Percentiles rank a stretch among this genome's conserved stretches.
Conservation (phyloP, 2,329 filamentous ascomycete species). For the Escovopsis weberi region DNA sequence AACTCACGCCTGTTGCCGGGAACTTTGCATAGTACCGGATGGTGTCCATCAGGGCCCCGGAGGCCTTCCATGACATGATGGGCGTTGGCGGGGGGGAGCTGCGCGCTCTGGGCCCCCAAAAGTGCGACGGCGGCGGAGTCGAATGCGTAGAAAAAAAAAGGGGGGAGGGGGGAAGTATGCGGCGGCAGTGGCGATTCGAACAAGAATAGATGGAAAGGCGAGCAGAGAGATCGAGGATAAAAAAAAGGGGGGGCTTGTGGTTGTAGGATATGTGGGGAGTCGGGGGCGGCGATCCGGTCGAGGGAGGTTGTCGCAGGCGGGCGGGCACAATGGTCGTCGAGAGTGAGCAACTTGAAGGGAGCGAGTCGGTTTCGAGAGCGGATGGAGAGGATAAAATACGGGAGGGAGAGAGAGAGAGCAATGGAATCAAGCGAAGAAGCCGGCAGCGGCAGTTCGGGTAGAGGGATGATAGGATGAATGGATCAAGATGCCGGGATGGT, state of each 20-base stretch:
- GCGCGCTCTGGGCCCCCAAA: constrained; percentile 1
- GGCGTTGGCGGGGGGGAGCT: constrained; percentile 5
- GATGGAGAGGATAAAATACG: not conserved
- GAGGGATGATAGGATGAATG: no score
- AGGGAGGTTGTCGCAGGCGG: no score
- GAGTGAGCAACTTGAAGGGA: no score
- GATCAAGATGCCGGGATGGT: no score
- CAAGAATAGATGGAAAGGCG: not conserved
- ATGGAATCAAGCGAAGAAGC: not conserved
- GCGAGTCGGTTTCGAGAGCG: no score
- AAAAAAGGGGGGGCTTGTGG: no score
- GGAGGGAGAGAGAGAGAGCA: not conserved
- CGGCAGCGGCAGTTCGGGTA: not conserved
- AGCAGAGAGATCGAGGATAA: no score
- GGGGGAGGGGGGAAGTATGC: not conserved
- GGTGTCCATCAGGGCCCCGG: constrained; percentile 84
- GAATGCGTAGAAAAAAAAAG: not conserved
- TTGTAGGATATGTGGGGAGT: no score
- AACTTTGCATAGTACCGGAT: constrained; percentile 96
- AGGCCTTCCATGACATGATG: constrained; percentile 84
- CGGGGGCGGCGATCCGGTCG: no score
- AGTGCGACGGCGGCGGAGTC: not conserved
- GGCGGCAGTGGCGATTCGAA: not conserved
- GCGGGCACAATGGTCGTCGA: no score
- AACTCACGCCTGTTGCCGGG: constrained; percentile 86